phyloP scores from a whole-genome alignment of 352 stramenopile genomes.

The Phytopythium cucurbitacearum region DNA sequence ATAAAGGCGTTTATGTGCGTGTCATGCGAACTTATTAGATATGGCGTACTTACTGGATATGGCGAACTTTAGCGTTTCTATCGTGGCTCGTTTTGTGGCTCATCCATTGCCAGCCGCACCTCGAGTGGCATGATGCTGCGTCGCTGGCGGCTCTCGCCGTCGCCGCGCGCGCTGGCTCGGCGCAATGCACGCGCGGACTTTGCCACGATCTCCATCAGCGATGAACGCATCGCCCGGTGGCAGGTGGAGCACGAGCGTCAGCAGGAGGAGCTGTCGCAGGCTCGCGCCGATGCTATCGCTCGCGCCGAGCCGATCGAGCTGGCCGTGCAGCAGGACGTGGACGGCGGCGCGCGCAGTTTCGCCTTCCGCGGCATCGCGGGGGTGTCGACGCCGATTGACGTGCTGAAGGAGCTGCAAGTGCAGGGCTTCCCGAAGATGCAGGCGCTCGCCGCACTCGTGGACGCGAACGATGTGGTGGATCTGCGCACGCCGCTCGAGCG shows the following conservation, averaged over 20 bases:
- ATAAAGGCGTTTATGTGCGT: too few relatives aligned
- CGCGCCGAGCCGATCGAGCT: constrained; percentile 38
- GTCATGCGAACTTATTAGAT: too few relatives aligned
- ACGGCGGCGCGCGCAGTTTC: constrained; percentile 15
- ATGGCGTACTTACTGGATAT: too few relatives aligned
- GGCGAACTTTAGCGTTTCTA: too few relatives aligned
- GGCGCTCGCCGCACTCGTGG: constrained; percentile 41
- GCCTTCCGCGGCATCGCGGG: constrained; percentile 40
- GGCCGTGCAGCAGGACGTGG: constrained; percentile 25
- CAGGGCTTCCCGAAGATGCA: constrained; percentile 52
- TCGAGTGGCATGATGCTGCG: too few relatives aligned
- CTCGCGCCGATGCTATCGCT: constrained; percentile 4
- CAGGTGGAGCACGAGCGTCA: constrained; percentile 50
- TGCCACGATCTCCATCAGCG: constrained; percentile 30
- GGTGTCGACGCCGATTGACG: constrained; percentile 49
- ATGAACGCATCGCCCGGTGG: constrained; percentile 49
- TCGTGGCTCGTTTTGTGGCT: background rate
- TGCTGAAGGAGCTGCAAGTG: constrained; percentile 56
- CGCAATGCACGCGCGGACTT: constrained; percentile 5
- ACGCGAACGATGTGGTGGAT: constrained; percentile 42
- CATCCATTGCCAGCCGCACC: too few relatives aligned
- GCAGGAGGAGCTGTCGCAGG: constrained; percentile 14
- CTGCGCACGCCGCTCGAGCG: constrained; percentile 38
- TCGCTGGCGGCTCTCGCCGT: background rate
- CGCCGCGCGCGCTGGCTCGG: constrained; percentile 6